phyloP scores from a whole-genome alignment of 352 stramenopile species.

The Thalassiosira livingstoniorum region DNA sequence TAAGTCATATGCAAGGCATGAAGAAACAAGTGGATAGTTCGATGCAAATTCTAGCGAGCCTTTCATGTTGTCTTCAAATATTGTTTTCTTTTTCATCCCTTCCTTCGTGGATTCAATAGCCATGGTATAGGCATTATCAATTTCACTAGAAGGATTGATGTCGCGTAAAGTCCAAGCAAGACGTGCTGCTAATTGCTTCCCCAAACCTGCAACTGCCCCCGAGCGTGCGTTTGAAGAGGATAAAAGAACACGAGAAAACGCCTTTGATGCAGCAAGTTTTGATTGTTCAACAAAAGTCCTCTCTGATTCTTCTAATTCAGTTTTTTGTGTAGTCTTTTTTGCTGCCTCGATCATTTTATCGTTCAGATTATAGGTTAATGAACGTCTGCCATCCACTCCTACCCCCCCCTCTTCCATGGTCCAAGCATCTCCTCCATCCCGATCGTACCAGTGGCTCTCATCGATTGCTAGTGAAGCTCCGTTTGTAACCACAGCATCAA shows the following conservation, averaged over 20 bases:
- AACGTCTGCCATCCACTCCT: constrained; percentile 26
- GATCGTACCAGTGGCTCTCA: constrained; percentile 82
- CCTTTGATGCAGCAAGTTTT: constrained; percentile 71
- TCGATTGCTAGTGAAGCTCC: constrained; percentile 76
- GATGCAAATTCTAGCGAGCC: constrained; percentile 43
- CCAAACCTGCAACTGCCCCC: constrained; percentile 60
- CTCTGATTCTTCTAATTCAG: constrained; percentile 43
- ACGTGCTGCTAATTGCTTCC: constrained; percentile 68
- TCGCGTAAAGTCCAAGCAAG: constrained; percentile 77
- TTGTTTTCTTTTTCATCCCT: constrained; percentile 31
- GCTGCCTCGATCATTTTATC: constrained; percentile 45
- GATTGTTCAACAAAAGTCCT: constrained; percentile 75
- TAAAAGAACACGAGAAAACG: constrained; percentile 71
- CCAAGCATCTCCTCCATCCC: constrained; percentile 79
- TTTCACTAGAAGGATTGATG: constrained; percentile 46
- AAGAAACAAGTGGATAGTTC: constrained; percentile 69
- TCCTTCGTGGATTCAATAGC: constrained; percentile 53
- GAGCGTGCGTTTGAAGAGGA: constrained; percentile 56
- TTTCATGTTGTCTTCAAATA: constrained; percentile 28
- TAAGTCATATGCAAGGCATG: constrained; percentile 65
- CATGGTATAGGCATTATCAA: constrained; percentile 58
- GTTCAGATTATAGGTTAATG: constrained; percentile 43
- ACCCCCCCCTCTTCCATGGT: constrained; percentile 52
- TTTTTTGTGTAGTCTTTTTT: constrained; percentile 29
- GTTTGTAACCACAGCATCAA: constrained; percentile 84